These are phyloP conservation scores for Leccinum arenicola DNA, from an alignment of 768 basidiomycete genomes.

Conservation along the genomic window DNA sequence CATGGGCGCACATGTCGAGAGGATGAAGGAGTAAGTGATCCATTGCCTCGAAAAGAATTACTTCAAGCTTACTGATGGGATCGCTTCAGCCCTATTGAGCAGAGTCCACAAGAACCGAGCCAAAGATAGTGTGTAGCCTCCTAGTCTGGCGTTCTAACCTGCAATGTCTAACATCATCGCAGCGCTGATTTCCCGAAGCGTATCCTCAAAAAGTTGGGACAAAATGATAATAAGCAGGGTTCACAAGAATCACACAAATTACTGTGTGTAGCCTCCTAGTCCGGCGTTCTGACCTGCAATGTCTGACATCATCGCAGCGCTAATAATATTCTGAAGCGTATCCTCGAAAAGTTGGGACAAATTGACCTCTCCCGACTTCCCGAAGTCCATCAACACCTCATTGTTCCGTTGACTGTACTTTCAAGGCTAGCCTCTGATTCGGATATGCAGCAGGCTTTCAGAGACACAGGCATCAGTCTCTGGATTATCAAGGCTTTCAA, in stretches of 20 bases:
- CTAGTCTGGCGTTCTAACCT: neutral
- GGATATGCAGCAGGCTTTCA: neutral
- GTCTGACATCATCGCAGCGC: neutral
- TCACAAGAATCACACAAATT: neutral
- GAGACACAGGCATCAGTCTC: neutral
- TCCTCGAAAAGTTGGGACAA: neutral
- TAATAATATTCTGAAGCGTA: neutral
- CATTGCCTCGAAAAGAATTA: neutral
- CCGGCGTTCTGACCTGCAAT: neutral
- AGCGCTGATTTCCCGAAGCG: neutral
- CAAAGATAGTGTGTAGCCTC: neutral
- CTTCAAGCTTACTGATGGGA: neutral
- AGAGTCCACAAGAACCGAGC: neutral
- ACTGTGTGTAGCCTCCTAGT: neutral
- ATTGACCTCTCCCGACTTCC: neutral
- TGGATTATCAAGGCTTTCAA: slow-evolving; percentile 1
- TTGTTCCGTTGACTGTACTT: slow-evolving; percentile 2
- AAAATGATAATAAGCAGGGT: neutral
- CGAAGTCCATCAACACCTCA: neutral
- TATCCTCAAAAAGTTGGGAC: neutral
- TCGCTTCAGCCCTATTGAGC: neutral
- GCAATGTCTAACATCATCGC: neutral
- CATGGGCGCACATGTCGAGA: neutral
- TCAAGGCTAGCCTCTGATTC: neutral
- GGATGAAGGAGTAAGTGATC: neutral